Evolutionary conservation across 139 green algal species (phyloP), one percentile per base, ranked within the genome.

Genomic region (Medakamo hakoo): DNA sequence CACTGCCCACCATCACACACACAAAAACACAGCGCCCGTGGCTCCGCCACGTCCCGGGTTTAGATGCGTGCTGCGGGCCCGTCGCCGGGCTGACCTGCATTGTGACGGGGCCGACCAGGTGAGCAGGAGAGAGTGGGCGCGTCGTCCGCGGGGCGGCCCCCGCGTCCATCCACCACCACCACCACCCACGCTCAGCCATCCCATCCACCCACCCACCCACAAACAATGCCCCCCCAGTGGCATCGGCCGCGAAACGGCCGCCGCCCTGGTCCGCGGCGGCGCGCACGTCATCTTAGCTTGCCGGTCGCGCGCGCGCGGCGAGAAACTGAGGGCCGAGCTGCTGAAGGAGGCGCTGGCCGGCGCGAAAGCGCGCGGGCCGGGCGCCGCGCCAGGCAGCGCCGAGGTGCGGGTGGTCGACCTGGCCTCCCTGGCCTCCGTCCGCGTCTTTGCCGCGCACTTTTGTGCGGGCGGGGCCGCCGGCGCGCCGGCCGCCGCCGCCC

Each of bases 31-130:
- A n/a, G n/a, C n/a, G n/a, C n/a, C n/a, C 75, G 28, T 66, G 69
- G 27, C 83, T 88, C 68, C 64, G 67, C 19, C 66, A 79, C 24
- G 57, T 90, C 26, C 71, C 70, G 1, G 20, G 65, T 20, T 55
- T 89, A 0, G 73, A 82, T 26, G 63, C 64, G 9, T 60, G 85
- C 9, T 83, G 82, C 5, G 79, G 63, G 0, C 62, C 74, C 3
- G 78, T 71, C 1, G 61, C 71, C 4, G 86, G 82, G 0, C 49
- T 76, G 4, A 83, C 79, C 0, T 78, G 69, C 22, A 81, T 92
- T 19, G 76, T 93, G 14, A 93, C 85, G 19, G 85, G 85, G 0
- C 82, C 85, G 55, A 93, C 85, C 23, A 85, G 78, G 80, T 84
- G 26, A n/a, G 61, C 22, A 4, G 27, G 40, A 52, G 40, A 52